Conservation (phyloP, 2,329 filamentous ascomycete species). For the Botryotinia globosa region DNA sequence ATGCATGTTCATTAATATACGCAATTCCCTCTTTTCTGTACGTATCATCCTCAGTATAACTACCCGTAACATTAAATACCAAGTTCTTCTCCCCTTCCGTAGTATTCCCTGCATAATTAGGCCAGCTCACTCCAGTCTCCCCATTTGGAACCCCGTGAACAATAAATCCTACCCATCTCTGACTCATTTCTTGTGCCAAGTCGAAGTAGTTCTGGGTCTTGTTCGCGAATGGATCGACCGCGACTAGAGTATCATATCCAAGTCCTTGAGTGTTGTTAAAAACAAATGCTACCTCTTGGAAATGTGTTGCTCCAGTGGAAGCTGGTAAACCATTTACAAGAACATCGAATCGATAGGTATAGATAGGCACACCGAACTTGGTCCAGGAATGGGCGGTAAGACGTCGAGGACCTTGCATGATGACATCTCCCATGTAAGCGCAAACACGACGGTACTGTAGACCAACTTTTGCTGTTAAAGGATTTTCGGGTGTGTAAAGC, state of each 20-base stretch:
- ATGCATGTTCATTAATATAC: slow-evolving; percentile 3
- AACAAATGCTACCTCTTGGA: slow-evolving; percentile 53
- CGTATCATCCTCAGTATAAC: not conserved
- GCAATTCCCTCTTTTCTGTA: slow-evolving; percentile 2
- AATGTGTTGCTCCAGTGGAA: slow-evolving; percentile 40
- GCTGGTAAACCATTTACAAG: slow-evolving; percentile 36
- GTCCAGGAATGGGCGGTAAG: slow-evolving; percentile 23
- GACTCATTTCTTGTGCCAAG: slow-evolving; percentile 24
- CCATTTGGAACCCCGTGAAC: slow-evolving; percentile 16
- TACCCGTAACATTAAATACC: slow-evolving; percentile 4
- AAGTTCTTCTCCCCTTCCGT: not conserved
- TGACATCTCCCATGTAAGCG: slow-evolving; percentile 26
- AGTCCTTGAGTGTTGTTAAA: slow-evolving; percentile 51
- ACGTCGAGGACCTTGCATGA: slow-evolving; percentile 22
- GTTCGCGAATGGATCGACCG: not conserved
- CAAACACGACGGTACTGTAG: slow-evolving; percentile 26
- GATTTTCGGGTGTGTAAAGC: slow-evolving; percentile 27
- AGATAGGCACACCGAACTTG: slow-evolving; percentile 27
- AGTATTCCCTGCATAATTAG: not conserved
- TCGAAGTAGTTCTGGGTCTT: not conserved
- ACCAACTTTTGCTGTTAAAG: slow-evolving; percentile 38
- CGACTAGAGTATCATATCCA: slow-evolving; percentile 45
- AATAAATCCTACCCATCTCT: slow-evolving; percentile 25
- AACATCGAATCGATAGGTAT: slow-evolving; percentile 48
- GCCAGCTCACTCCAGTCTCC: slow-evolving; percentile 9